These are phyloP conservation scores for Amaranthus hypochondriacus DNA, from an alignment of 148 eudicot species.

Conservation along the genomic window DNA sequence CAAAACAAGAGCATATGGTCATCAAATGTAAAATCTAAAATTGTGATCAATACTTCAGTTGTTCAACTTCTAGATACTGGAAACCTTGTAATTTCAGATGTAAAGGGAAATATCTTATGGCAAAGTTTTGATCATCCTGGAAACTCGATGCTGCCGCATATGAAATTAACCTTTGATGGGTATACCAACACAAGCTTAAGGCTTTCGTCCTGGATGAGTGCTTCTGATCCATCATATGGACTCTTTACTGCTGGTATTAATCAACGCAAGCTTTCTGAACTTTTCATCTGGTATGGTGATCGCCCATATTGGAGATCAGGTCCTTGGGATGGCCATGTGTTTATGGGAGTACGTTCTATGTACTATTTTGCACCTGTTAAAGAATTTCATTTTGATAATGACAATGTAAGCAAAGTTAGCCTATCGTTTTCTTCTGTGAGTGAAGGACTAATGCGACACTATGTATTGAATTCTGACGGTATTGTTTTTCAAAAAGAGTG, in stretches of 20 bases:
- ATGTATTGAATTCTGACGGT: constrained; percentile 24
- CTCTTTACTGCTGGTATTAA: constrained; percentile 21
- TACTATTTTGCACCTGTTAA: neutral
- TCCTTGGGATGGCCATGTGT: constrained; percentile 35
- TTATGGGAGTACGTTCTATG: constrained; percentile 20
- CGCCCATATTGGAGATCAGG: constrained; percentile 34
- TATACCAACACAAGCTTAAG: neutral
- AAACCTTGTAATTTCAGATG: constrained; percentile 24
- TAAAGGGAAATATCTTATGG: constrained; percentile 25
- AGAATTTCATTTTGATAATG: constrained; percentile 11
- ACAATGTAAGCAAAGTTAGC: constrained; percentile 10
- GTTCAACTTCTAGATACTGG: constrained; percentile 38
- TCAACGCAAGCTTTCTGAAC: constrained; percentile 11
- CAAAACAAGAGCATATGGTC: constrained; percentile 27
- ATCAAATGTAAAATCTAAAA: constrained; percentile 12
- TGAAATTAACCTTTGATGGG: constrained; percentile 15
- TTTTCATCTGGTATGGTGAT: constrained; percentile 27
- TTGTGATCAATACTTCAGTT: neutral
- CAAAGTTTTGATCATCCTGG: constrained; percentile 32
- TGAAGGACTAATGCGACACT: constrained; percentile 3
- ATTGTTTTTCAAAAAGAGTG: constrained; percentile 10
- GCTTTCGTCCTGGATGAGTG: constrained; percentile 33
- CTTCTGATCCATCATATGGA: constrained; percentile 38
- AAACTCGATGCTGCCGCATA: constrained; percentile 19
- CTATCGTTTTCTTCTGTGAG: constrained; percentile 11